phyloP scores from a whole-genome alignment of 192 early-diverging fungal genomes.

The Lobosporangium transversale region DNA sequence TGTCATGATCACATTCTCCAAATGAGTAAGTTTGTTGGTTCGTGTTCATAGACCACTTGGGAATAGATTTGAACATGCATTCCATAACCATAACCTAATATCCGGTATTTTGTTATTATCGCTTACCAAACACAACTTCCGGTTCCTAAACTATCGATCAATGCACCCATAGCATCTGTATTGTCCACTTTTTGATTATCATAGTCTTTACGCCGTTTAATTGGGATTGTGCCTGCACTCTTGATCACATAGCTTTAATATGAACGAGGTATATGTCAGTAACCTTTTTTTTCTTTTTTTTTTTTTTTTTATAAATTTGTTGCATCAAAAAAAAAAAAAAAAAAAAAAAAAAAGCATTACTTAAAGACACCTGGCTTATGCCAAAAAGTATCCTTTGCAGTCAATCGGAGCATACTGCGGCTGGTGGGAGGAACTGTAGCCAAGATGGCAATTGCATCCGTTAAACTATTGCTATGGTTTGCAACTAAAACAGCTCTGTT shows the following conservation, averaged over 20 bases:
- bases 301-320: too few species aligned
- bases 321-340: conserved; percentile 13
- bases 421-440: conserved; percentile 42
- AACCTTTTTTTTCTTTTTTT: too few species aligned
- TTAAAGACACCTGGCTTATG: conserved; percentile 50
- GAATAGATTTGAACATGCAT: too few species aligned
- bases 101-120: too few species aligned
- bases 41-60: too few species aligned
- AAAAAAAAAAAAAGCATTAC: conserved; percentile 11
- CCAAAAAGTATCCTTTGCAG: conserved; percentile 57
- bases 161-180: conserved; percentile 18
- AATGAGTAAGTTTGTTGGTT: too few species aligned
- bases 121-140: conserved; percentile 45
- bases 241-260: conserved; percentile 45
- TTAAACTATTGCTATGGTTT: conserved; percentile 55
- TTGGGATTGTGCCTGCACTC: conserved; percentile 50
- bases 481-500: too few species aligned
- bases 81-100: too few species aligned
- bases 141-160: conserved; percentile 31
- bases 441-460: conserved; percentile 49
- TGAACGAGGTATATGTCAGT: too few species aligned
- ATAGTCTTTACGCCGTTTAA: conserved; percentile 50
- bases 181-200: conserved; percentile 40
- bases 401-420: conserved; percentile 52
- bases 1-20: background rate